Evolutionary conservation across 2,329 filamentous ascomycete species (phyloP).

Genomic region (Fusarium subtropicale): DNA sequence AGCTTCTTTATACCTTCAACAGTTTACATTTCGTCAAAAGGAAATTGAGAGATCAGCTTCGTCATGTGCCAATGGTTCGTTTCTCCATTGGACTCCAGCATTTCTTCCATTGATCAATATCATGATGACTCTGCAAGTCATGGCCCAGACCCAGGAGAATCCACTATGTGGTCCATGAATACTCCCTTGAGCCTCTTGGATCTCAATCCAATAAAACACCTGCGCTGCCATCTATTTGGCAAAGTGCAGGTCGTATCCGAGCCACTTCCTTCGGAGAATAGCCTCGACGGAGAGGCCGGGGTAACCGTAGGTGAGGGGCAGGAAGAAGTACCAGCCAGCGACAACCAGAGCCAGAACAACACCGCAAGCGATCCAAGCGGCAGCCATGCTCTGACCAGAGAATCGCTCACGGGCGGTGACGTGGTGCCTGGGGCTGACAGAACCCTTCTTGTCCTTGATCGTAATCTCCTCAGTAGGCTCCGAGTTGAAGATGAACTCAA

Average conservation of each 20-base stretch:
- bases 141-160: background rate
- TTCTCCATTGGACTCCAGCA: slow-evolving; percentile 9
- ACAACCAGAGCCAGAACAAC: slow-evolving; percentile 76
- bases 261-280: slow-evolving; percentile 89
- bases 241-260: slow-evolving; percentile 97
- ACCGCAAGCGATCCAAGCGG: slow-evolving; percentile 80
- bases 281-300: slow-evolving; percentile 84
- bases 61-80: slow-evolving; percentile 22
- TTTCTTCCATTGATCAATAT: slow-evolving; percentile 14
- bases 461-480: slow-evolving; percentile 75
- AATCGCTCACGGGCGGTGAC: slow-evolving; percentile 85
- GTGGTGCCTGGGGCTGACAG: slow-evolving; percentile 65
- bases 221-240: slow-evolving; percentile 76
- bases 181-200: background rate
- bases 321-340: slow-evolving; percentile 91
- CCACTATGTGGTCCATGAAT: background rate
- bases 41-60: slow-evolving; percentile 28
- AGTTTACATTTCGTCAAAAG: slow-evolving; percentile 26
- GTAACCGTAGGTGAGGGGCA: slow-evolving; percentile 94
- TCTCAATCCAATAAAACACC: background rate
- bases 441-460: slow-evolving; percentile 60
- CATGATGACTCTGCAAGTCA: slow-evolving; percentile 7
- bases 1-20: slow-evolving; percentile 18
- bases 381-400: slow-evolving; percentile 79
- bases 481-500: slow-evolving; percentile 96